A percentile compares a stretch with the other conserved stretches of the same genome.
phyloP scores from a whole-genome alignment of 1,139 yeast species.

The Geotrichum histeridarum region DNA sequence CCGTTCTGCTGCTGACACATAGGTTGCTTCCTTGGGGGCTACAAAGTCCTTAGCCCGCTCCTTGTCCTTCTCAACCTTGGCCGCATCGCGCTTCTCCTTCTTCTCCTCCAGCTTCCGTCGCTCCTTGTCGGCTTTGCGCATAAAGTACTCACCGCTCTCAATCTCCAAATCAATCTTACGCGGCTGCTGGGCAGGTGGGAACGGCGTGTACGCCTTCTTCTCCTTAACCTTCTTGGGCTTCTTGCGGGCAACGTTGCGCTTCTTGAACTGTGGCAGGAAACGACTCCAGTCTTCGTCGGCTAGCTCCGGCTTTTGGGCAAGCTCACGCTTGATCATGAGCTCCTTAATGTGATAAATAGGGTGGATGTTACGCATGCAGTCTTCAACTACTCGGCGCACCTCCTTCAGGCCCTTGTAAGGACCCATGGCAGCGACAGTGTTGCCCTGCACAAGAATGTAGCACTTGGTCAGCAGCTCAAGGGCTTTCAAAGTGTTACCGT shows the following conservation, averaged over 20 bases:
- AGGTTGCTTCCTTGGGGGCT: conserved; percentile 76
- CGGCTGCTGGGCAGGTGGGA: conserved; percentile 97
- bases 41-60: conserved; percentile 74
- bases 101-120: conserved; percentile 68
- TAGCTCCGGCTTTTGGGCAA: conserved; percentile 89
- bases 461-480: conserved; percentile 88
- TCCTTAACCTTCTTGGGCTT: conserved; percentile 67
- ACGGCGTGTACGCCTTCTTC: conserved; percentile 92
- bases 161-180: conserved; percentile 96
- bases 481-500: conserved; percentile 94
- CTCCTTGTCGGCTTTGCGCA: conserved; percentile 78
- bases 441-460: conserved; percentile 93
- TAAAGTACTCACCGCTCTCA: conserved; percentile 97
- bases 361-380: conserved; percentile 92
- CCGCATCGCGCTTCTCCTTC: conserved; percentile 70
- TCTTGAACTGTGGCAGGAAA: conserved; percentile 94
- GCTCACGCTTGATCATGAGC: conserved; percentile 92
- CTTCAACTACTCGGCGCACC: conserved; percentile 90
- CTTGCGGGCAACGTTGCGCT: conserved; percentile 92
- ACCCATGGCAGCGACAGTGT: conserved; percentile 96
- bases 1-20: conserved; percentile 31
- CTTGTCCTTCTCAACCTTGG: conserved; percentile 56
- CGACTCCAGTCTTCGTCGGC: conserved; percentile 97
- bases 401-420: conserved; percentile 90
- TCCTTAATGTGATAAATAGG: conserved; percentile 97